Percentiles rank a stretch among this genome's conserved stretches.
phyloP scores from a whole-genome alignment of 768 basidiomycete genomes.

The Lyophyllum semitale region DNA sequence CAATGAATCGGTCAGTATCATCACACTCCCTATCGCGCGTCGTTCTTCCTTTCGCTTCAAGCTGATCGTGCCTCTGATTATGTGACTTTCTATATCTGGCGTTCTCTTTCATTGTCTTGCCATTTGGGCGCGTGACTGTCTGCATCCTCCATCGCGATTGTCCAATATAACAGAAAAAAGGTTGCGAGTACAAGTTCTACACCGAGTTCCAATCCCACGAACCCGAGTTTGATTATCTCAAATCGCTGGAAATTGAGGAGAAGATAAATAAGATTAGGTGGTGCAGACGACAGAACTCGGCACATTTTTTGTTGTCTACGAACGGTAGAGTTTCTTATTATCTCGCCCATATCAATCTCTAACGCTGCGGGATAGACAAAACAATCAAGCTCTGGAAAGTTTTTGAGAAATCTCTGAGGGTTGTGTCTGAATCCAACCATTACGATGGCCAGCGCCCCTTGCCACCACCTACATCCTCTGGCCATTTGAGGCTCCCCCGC shows the following conservation, averaged over 20 bases:
- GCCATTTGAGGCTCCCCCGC: slow-evolving; percentile 82
- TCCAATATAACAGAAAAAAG: slow-evolving; percentile 80
- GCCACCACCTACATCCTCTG: slow-evolving; percentile 57
- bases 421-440: slow-evolving; percentile 96
- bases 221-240: slow-evolving; percentile 99
- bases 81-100: slow-evolving; percentile 17
- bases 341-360: neutral
- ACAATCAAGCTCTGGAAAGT: slow-evolving; percentile 99
- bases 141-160: slow-evolving; percentile 23
- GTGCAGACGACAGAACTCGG: slow-evolving; percentile 97
- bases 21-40: slow-evolving; percentile 13
- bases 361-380: slow-evolving; percentile 68
- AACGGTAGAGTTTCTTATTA: slow-evolving; percentile 66
- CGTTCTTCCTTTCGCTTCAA: slow-evolving; percentile 16
- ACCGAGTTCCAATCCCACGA: slow-evolving; percentile 99
- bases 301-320: slow-evolving; percentile 95
- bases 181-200: slow-evolving; percentile 99
- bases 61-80: slow-evolving; percentile 36
- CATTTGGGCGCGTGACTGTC: slow-evolving; percentile 14
- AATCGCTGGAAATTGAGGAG: slow-evolving; percentile 99
- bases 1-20: slow-evolving; percentile 80
- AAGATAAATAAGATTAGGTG: slow-evolving; percentile 99
- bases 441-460: slow-evolving; percentile 74
- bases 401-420: slow-evolving; percentile 96
- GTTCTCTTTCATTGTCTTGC: slow-evolving; percentile 8